Conservation (phyloP, 352 stramenopile genomes). For the Peronospora destructor region DNA sequence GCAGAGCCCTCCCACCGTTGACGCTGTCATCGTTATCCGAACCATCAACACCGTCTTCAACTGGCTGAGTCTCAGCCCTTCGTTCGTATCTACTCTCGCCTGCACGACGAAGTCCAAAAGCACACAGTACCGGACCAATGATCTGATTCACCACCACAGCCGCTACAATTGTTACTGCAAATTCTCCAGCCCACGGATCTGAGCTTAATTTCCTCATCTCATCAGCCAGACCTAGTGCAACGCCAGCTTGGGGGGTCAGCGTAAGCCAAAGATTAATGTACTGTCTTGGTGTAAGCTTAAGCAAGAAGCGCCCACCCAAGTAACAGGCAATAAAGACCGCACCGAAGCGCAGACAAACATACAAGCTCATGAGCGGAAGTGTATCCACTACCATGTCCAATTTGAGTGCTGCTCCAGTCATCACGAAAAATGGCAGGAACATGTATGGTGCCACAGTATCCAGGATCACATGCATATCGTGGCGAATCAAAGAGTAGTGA, state of each 20-base stretch:
- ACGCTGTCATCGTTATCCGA: constrained; percentile 12
- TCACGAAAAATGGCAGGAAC: constrained; percentile 74
- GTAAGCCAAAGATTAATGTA: constrained; percentile 77
- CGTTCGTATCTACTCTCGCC: constrained; percentile 44
- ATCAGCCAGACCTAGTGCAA: constrained; percentile 51
- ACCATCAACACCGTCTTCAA: constrained; percentile 5
- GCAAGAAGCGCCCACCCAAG: constrained; percentile 46
- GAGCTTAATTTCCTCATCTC: constrained; percentile 47
- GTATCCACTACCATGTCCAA: constrained; percentile 52
- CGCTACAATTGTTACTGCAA: constrained; percentile 54
- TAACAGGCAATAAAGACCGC: constrained; percentile 62
- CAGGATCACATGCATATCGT: constrained; percentile 75
- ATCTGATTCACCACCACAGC: constrained; percentile 72
- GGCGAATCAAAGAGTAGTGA: constrained; percentile 52
- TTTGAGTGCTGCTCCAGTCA: constrained; percentile 64
- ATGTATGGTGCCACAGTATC: constrained; percentile 62
- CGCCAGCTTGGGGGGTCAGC: constrained; percentile 65
- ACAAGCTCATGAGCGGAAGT: constrained; percentile 61
- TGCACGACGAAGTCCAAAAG: constrained; percentile 42
- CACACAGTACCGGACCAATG: constrained; percentile 54
- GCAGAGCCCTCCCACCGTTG: background rate
- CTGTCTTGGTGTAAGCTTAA: constrained; percentile 47
- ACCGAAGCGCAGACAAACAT: constrained; percentile 48
- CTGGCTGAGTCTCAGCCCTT: constrained; percentile 7
- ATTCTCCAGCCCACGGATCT: constrained; percentile 50